Percentiles rank a stretch among this genome's conserved stretches.
Evolutionary conservation across 2,329 filamentous ascomycete species (phyloP).

Genomic region (Albophoma yamanashiensis): DNA sequence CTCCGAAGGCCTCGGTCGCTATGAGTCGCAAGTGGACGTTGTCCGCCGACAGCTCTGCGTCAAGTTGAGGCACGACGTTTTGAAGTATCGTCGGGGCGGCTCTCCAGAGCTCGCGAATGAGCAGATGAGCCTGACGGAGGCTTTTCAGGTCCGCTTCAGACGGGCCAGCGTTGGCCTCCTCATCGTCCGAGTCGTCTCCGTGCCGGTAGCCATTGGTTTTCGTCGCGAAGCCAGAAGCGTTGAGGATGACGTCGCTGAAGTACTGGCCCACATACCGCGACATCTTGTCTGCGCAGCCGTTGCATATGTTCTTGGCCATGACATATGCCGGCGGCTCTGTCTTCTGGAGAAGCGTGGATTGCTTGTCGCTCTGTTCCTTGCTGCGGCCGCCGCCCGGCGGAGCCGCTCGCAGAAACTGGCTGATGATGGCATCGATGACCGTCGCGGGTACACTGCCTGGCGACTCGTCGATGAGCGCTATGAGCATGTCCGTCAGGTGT

Average conservation of each 20-base stretch:
- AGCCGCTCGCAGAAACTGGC: conserved; percentile 86
- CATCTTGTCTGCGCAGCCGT: conserved; percentile 85
- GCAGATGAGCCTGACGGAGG: conserved; percentile 75
- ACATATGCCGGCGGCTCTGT: conserved; percentile 88
- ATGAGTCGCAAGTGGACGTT: conserved; percentile 77
- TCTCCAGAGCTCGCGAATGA: conserved; percentile 89
- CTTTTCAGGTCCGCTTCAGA: conserved; percentile 81
- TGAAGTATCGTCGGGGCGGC: conserved; percentile 79
- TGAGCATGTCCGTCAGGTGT: conserved; percentile 78
- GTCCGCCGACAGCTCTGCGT: conserved; percentile 84
- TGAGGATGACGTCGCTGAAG: conserved; percentile 92
- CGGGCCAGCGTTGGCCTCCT: conserved; percentile 48
- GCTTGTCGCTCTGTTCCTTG: conserved; percentile 60
- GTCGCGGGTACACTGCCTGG: conserved; percentile 59
- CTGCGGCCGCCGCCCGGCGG: conserved; percentile 53
- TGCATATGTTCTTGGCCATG: conserved; percentile 93
- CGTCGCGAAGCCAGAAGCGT: conserved; percentile 56
- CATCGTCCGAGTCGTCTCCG: conserved; percentile 54
- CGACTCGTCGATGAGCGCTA: conserved; percentile 79
- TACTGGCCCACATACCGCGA: conserved; percentile 88
- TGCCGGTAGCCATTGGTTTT: conserved; percentile 47
- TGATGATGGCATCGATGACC: conserved; percentile 86
- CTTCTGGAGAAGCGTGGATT: conserved; percentile 75
- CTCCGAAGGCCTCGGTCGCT: conserved; percentile 87
- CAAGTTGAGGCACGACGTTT: conserved; percentile 88